Evolutionary conservation across 768 basidiomycete genomes (phyloP).

Genomic region (Pisolithus orientalis): DNA sequence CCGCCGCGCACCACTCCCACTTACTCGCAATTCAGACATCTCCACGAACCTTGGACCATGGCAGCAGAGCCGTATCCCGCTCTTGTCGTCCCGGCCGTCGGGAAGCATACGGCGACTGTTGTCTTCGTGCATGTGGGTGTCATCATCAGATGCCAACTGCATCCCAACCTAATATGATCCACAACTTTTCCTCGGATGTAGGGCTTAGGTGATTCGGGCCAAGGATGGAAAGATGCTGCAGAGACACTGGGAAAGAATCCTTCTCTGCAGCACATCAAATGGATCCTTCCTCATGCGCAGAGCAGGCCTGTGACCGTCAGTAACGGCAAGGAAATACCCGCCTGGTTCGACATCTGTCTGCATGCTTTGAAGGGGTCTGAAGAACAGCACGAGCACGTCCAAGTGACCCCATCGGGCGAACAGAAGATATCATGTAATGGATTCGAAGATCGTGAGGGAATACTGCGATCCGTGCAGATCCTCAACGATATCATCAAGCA

Average conservation of each 20-base stretch:
- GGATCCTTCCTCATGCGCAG: constrained; percentile 67
- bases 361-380: no score
- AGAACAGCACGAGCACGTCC: no score
- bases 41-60: background rate
- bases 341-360: constrained; percentile 55
- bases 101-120: constrained; percentile 73
- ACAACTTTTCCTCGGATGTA: constrained; percentile 17
- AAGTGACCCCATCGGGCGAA: constrained; percentile 34
- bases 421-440: constrained; percentile 45
- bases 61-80: background rate
- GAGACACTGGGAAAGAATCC: constrained; percentile 33
- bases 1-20: background rate
- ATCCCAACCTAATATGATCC: background rate
- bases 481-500: constrained; percentile 61
- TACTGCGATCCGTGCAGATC: constrained; percentile 50
- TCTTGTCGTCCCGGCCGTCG: constrained; percentile 35
- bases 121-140: constrained; percentile 75
- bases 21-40: background rate
- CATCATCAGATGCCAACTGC: background rate
- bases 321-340: constrained; percentile 57
- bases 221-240: constrained; percentile 60
- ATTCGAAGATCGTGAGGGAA: background rate
- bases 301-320: constrained; percentile 51
- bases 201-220: constrained; percentile 68
- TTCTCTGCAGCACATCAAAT: constrained; percentile 66